Evolutionary conservation across 148 eudicot species (phyloP).

Genomic region (Mesembryanthemum crystallinum): DNA sequence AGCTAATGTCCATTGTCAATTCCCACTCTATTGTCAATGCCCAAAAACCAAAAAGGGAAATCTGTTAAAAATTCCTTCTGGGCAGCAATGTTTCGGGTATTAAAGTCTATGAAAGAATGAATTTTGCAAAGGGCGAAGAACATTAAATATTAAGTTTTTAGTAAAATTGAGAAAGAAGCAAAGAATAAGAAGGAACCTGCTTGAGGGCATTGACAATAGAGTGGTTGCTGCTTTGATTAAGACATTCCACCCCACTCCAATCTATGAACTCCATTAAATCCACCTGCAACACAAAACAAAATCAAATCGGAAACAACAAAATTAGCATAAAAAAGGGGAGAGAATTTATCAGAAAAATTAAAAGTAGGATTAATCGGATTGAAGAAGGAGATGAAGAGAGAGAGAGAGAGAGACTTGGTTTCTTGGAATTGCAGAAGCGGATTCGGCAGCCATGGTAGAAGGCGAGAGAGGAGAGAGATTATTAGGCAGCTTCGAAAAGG

Average conservation of each 20-base stretch:
- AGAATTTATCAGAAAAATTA: not conserved
- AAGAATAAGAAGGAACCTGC: slow-evolving; percentile 44
- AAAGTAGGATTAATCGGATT: not conserved
- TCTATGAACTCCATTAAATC: slow-evolving; percentile 84
- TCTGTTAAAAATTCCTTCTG: not conserved
- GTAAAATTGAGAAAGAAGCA: not conserved
- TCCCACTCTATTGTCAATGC: not conserved
- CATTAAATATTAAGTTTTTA: too few relatives aligned
- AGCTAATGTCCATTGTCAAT: not conserved
- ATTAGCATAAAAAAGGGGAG: not conserved
- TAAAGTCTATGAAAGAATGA: too few relatives aligned
- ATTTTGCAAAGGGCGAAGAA: too few relatives aligned
- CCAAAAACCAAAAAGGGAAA: not conserved
- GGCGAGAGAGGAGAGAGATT: slow-evolving; percentile 36
- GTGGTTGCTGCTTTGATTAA: slow-evolving; percentile 63
- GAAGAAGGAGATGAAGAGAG: not conserved
- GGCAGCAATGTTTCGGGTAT: too few relatives aligned
- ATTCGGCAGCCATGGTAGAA: slow-evolving; percentile 61
- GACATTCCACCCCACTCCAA: slow-evolving; percentile 93
- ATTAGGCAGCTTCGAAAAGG: slow-evolving; percentile 17
- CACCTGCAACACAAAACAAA: slow-evolving; percentile 36
- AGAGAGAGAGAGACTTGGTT: slow-evolving; percentile 43
- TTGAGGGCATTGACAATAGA: slow-evolving; percentile 74
- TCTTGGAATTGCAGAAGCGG: slow-evolving; percentile 53
- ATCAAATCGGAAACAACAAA: not conserved